Conservation (phyloP, 208 protist species). For the Phytomonas sp. region DNA sequence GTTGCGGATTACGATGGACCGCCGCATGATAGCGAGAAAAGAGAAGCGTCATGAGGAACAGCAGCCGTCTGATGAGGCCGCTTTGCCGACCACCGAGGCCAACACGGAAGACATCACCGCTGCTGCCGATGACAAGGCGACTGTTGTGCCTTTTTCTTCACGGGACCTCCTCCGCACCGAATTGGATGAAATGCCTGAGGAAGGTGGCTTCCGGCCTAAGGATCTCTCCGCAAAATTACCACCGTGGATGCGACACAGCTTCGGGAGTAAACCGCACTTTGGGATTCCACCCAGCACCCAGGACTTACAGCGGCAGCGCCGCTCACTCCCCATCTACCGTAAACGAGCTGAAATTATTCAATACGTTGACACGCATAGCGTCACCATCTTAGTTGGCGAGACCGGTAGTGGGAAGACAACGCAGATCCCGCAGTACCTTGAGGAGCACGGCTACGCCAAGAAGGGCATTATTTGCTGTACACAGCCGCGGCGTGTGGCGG, state of each 20-base stretch:
- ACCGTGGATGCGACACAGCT: conserved; percentile 79
- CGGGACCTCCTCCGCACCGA: conserved; percentile 44
- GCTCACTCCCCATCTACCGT: conserved; percentile 92
- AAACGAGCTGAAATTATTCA: conserved; percentile 88
- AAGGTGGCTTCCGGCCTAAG: conserved; percentile 45
- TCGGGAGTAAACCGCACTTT: conserved; percentile 57
- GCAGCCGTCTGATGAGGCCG: conserved; percentile 4
- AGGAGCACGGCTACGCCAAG: conserved; percentile 82
- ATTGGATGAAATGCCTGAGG: conserved; percentile 51
- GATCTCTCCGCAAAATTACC: conserved; percentile 50
- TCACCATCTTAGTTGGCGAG: conserved; percentile 91
- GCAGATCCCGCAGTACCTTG: conserved; percentile 93
- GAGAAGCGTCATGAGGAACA: conserved; percentile 28
- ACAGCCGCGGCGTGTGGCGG: conserved; percentile 98
- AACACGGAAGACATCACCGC: neutral
- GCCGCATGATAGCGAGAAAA: conserved; percentile 51
- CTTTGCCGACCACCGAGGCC: neutral
- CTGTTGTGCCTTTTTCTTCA: neutral
- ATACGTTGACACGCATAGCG: conserved; percentile 64
- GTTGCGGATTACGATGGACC: conserved; percentile 69
- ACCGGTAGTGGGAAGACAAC: conserved; percentile 98
- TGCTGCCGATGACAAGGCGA: neutral
- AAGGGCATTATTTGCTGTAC: conserved; percentile 90
- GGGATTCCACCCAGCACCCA: conserved; percentile 44
- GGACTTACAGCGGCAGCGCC: conserved; percentile 69